A percentile compares a stretch with the other conserved stretches of the same genome.
phyloP scores from a whole-genome alignment of 78 protist genomes.

The Polysphondylium violaceum region DNA sequence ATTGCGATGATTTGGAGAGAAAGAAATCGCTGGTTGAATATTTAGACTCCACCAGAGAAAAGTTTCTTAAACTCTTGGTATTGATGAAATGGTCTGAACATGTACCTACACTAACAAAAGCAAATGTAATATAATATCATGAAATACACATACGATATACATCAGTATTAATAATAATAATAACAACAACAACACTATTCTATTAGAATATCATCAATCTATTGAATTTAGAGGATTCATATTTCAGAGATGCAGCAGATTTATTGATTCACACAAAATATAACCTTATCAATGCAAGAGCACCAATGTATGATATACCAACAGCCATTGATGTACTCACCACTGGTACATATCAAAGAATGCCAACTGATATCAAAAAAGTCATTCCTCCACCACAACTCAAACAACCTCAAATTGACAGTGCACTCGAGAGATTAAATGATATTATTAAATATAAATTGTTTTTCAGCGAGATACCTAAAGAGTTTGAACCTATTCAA shows the following conservation, averaged over 20 bases:
- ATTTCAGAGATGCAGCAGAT: slow-evolving; percentile 70
- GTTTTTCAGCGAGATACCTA: slow-evolving; percentile 41
- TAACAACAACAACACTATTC: not conserved
- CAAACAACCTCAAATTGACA: not conserved
- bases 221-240: slow-evolving; percentile 33
- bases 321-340: slow-evolving; percentile 64
- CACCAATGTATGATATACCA: slow-evolving; percentile 67
- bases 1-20: slow-evolving; percentile 31
- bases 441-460: slow-evolving; percentile 48
- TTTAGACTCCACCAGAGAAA: slow-evolving; percentile 46
- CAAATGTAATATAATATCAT: too few relatives aligned
- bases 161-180: not conserved
- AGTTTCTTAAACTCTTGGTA: slow-evolving; percentile 40
- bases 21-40: slow-evolving; percentile 44
- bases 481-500: slow-evolving; percentile 50
- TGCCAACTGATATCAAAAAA: slow-evolving; percentile 51
- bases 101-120: slow-evolving; percentile 48
- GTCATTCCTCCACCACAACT: slow-evolving; percentile 51
- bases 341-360: slow-evolving; percentile 43
- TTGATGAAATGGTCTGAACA: slow-evolving; percentile 63
- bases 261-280: slow-evolving; percentile 20
- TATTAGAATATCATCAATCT: slow-evolving; percentile 35
- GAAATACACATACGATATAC: not conserved
- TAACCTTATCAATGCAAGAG: slow-evolving; percentile 40
- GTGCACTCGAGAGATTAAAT: slow-evolving; percentile 16